A percentile compares a stretch with the other conserved stretches of the same genome.
Conservation (phyloP, 192 early-diverging fungal species). For the Podila horticola region DNA sequence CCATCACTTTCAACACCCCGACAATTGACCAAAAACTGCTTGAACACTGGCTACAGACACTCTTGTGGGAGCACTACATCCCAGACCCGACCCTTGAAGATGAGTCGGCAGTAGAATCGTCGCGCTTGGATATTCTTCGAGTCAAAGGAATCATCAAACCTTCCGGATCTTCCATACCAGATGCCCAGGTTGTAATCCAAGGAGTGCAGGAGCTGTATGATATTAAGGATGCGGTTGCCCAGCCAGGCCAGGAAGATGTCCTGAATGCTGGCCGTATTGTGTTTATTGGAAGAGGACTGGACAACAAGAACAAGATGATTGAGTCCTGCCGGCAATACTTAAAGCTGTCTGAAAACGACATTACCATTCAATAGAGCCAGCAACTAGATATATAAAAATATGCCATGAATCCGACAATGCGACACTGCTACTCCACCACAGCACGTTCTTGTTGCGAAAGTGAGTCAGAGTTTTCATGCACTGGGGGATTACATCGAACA, state of each 20-base stretch:
- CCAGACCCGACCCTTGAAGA: conserved; percentile 27
- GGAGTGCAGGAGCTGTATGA: conserved; percentile 76
- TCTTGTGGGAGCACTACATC: conserved; percentile 72
- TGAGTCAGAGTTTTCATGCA: too few species aligned
- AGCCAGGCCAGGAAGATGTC: conserved; percentile 17
- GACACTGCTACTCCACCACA: too few species aligned
- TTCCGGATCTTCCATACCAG: conserved; percentile 23
- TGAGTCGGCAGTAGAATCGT: not conserved
- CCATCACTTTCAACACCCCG: conserved; percentile 55
- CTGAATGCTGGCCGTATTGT: conserved; percentile 40
- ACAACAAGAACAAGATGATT: conserved; percentile 16
- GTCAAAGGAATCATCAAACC: conserved; percentile 66
- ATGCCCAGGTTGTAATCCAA: conserved; percentile 64
- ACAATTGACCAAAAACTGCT: conserved; percentile 56
- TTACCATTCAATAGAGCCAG: conserved; percentile 12
- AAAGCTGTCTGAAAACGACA: conserved; percentile 12
- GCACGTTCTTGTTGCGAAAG: too few species aligned
- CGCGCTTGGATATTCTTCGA: conserved; percentile 60
- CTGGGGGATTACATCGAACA: too few species aligned
- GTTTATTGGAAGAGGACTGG: conserved; percentile 53
- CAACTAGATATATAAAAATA: not conserved
- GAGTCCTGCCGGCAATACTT: conserved; percentile 29
- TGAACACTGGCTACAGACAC: conserved; percentile 79
- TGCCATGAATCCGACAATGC: not conserved
- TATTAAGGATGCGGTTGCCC: conserved; percentile 30